A percentile compares a stretch with the other conserved stretches of the same genome.
Evolutionary conservation across 225 moss, liverwort and hornwort genomes (phyloP).

Genomic region (Antitrichia curtipendula): DNA sequence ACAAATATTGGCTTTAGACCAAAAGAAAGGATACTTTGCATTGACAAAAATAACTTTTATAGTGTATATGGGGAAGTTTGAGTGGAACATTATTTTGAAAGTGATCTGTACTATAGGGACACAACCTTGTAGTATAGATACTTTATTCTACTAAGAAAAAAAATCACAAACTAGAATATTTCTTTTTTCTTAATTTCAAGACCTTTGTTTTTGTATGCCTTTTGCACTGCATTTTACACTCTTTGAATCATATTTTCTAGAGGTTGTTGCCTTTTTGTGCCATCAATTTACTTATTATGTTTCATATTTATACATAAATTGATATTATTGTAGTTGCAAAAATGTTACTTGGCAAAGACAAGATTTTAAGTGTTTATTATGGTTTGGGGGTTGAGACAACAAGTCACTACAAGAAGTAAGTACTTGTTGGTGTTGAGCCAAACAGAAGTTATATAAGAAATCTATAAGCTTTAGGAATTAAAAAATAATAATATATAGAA

Average conservation of each 20-base stretch:
- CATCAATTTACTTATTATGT: not conserved
- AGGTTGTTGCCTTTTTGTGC: not conserved
- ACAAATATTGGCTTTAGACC: not conserved
- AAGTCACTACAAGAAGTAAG: fast-evolving
- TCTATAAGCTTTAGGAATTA: not conserved
- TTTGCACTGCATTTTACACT: not conserved
- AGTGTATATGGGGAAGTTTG: not conserved
- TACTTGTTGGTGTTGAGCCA: not conserved
- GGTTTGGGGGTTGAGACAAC: not conserved
- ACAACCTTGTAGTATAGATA: not conserved
- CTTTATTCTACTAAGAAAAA: not conserved
- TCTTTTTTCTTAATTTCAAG: not conserved
- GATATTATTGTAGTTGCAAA: not conserved
- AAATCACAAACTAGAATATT: not conserved
- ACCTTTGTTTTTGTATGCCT: not conserved
- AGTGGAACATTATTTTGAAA: not conserved
- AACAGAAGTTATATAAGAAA: not conserved
- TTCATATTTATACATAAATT: not conserved
- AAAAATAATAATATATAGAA: not conserved
- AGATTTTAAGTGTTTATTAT: not conserved
- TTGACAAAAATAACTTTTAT: not conserved
- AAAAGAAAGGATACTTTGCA: not conserved
- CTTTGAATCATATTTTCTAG: not conserved
- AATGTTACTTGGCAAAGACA: not conserved
- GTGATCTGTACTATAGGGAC: not conserved